These are phyloP conservation scores for Sporodiniella umbellata DNA, from an alignment of 371 early-diverging fungal genomes.

Conservation along the genomic window DNA sequence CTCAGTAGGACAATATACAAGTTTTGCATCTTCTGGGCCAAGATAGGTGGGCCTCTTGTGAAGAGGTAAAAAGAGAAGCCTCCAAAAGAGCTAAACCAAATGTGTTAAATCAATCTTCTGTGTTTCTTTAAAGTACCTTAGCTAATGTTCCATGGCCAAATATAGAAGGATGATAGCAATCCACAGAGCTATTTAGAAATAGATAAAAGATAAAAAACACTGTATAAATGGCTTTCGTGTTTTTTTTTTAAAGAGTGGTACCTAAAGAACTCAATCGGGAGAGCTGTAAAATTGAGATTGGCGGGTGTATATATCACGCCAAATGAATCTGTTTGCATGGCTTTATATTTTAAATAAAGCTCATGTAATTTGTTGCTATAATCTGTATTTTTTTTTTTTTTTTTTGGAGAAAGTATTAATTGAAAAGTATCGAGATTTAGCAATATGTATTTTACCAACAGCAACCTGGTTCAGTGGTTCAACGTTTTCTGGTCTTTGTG, in stretches of 20 bases:
- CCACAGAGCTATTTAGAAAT: background rate
- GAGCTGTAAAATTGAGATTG: slow-evolving; percentile 9
- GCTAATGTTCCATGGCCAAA: slow-evolving; percentile 1
- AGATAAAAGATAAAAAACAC: background rate
- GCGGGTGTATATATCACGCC: slow-evolving; percentile 22
- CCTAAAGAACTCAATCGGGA: slow-evolving; percentile 17
- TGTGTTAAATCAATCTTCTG: background rate
- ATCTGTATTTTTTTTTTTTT: too few species aligned
- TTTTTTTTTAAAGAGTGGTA: background rate
- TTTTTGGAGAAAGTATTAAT: too few species aligned
- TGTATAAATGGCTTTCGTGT: background rate
- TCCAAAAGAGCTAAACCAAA: background rate
- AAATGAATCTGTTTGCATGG: slow-evolving; percentile 8
- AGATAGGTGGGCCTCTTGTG: background rate
- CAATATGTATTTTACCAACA: too few species aligned
- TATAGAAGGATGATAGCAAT: slow-evolving; percentile 8
- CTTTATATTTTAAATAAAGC: slow-evolving; percentile 33
- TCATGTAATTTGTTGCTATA: slow-evolving; percentile 43
- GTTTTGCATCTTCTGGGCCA: background rate
- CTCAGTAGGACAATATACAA: background rate
- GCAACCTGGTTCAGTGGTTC: slow-evolving; percentile 9
- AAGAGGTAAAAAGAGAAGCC: background rate
- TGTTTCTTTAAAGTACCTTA: background rate
- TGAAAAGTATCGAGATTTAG: too few species aligned
- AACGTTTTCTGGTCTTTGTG: background rate